Conservation (phyloP, 768 basidiomycete genomes). For the Lactifluus hygrophoroides region DNA sequence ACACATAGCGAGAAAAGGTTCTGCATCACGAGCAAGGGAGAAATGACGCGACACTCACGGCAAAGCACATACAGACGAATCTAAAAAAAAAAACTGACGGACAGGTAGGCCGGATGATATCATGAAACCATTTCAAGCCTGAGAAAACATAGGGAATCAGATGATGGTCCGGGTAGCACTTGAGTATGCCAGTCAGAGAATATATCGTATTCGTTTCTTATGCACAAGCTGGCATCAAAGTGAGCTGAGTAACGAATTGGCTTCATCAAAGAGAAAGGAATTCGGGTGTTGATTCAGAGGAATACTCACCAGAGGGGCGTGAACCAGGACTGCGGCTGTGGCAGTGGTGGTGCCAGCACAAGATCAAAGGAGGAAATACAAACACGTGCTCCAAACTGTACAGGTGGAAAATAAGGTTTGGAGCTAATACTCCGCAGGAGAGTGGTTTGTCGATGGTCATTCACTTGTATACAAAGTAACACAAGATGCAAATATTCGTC, state of each 20-base stretch:
- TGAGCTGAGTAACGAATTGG: constrained; percentile 49
- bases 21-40: constrained; percentile 34
- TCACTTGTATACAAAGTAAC: background rate
- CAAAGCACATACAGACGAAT: background rate
- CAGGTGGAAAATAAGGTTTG: constrained; percentile 6
- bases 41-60: constrained; percentile 27
- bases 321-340: background rate
- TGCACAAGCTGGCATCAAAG: constrained; percentile 44
- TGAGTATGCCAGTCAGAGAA: constrained; percentile 28
- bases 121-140: background rate
- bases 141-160: constrained; percentile 1
- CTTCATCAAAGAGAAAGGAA: constrained; percentile 22
- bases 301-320: background rate
- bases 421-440: constrained; percentile 6
- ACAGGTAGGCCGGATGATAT: background rate
- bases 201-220: constrained; percentile 46
- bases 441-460: background rate
- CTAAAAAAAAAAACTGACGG: background rate
- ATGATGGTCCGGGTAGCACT: background rate
- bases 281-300: background rate
- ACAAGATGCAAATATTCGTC: constrained; percentile 55
- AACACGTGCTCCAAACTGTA: constrained; percentile 18
- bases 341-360: too few species aligned
- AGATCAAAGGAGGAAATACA: background rate
- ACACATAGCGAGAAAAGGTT: constrained; percentile 47